Base-by-base conservation (phyloP, 352 stramenopile species). In the Globisporangium orthogonon region DNA sequence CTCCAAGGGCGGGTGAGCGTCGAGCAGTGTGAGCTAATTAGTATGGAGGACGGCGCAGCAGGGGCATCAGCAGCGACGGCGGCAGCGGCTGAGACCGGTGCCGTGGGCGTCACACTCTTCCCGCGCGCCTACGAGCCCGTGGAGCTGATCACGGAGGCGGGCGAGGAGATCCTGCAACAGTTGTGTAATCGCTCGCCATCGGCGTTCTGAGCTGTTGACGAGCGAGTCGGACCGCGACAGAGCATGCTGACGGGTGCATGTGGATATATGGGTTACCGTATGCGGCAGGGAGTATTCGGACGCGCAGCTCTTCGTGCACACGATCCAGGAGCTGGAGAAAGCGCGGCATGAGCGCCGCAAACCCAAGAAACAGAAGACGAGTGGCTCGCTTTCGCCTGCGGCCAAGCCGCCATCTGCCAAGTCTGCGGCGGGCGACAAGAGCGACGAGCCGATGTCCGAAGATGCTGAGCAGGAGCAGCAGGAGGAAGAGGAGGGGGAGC, bases 281-380 rank as follows among this genome's bases (percentile, higher is more conserved):
- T 23, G 23, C 23, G n/a, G 18, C 49, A 95, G 86, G 62, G 83
- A 95, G 44, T 91, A 94, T 50, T 85, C 80, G 18, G 82, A 93
- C 39, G 79, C 78, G 51, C 83, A 95, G 63, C 47, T 91, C 45
- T 95, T 91, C 59, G 55, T 86, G 60, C 83, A 94, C 66, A 80
- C 83, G 62, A 91, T 94, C 59, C 74, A 89, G 47, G 80, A 93
- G 63, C 68, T 95, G 53, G 80, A 94, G 54, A 71, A 74, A 10
- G 68, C 74, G 30, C 81, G 81, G 0, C 47, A 62, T 0, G 76
- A 92, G 58, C 65, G 62, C 18, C 87, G 78, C 52, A 89, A 88
- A 65, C 81, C 78, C 56, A 91, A 84, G 61, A 67, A 80, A 37
- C 67, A 69, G 60, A 64, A 60, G 63, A 65, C 43, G 14, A 48